Conservation (phyloP, 208 protist species). For the Trypanosomatidae sp. region DNA sequence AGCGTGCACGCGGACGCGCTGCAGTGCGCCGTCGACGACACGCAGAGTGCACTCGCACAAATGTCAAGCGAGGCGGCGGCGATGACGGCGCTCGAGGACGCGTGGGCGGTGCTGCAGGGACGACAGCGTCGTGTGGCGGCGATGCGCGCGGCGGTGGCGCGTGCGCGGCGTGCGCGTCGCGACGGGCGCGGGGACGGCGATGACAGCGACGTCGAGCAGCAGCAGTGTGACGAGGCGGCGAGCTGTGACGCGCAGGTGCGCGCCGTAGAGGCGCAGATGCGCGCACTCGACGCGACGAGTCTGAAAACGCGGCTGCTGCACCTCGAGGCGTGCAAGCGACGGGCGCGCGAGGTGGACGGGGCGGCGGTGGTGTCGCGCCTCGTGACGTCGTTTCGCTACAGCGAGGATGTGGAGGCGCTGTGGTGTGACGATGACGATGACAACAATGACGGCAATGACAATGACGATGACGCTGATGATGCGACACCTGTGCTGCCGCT, state of each 20-base stretch:
- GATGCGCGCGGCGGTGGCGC: neutral
- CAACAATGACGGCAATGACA: neutral
- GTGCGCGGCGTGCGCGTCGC: neutral
- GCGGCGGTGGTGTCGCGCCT: constrained; percentile 9
- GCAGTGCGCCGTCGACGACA: constrained; percentile 40
- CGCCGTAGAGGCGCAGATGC: constrained; percentile 14
- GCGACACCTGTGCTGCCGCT: too few species aligned
- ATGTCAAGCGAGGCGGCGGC: constrained; percentile 41
- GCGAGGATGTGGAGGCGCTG: constrained; percentile 25
- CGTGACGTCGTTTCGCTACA: constrained; percentile 30
- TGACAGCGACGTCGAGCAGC: neutral
- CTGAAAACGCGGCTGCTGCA: constrained; percentile 35
- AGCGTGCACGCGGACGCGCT: constrained; percentile 65
- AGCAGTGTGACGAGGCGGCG: neutral
- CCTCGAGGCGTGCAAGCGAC: constrained; percentile 37
- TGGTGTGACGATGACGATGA: constrained; percentile 10
- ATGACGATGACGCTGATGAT: too few species aligned
- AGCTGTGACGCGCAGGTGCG: constrained; percentile 44
- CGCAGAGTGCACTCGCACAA: constrained; percentile 20
- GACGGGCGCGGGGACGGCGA: too few species aligned
- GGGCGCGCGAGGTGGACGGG: constrained; percentile 19
- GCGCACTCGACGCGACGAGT: constrained; percentile 21
- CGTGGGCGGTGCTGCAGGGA: too few species aligned
- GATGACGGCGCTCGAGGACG: too few species aligned
- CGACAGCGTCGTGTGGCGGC: constrained; percentile 20